Evolutionary conservation across 306 rosid species (phyloP), one percentile per base, ranked within the genome.

Genomic region (Dalbergia cultrata): DNA sequence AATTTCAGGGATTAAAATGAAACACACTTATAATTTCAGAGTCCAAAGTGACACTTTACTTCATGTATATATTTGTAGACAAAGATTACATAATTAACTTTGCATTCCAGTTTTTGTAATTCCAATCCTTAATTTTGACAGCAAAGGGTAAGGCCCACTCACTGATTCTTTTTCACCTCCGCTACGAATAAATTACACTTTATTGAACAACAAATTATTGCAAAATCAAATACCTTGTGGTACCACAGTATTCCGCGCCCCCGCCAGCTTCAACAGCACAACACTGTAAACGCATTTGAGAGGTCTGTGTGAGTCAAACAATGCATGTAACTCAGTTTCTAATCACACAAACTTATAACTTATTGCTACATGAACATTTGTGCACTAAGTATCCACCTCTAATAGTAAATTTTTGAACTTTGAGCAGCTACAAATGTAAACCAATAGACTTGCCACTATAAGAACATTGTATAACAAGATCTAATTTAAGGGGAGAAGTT

Each of bases 241-340:
- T n/a, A n/a, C n/a, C 97, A 84, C 97, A 89, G 84, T 91, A 95
- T 52, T 93, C 88, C n/a, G n/a, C 97, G 91, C 93, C 81, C 90
- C 92, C 19, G 94, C 90, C 70, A 95, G 97, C 86, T 86, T 95
- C 89, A 95, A 56, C 47, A 93, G 83, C 3, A 95, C 97, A 80
- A 87, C 99, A 87, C 99, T 95, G 92, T 54, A 88, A 83, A 81
- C 50, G 70, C 66, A 83, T n/a, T 70, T 43, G 72, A 87, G 39
- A 87, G 72, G 26, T 68, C 45, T 41, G 52, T 54, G 83, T 45
- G 72, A 9, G 47, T 84, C 68, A 81, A 67, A 78, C 49, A 80
- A 35, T 34, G 60, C 49, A 70, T 34, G 74, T 26, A 47, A 18
- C 13, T 71, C 37, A 45, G 56, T 66, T 17, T 59, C 9, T 64